Evolutionary conservation across 768 basidiomycete genomes (phyloP), one percentile per base, ranked within the genome.

Genomic region (Suillus sp.): DNA sequence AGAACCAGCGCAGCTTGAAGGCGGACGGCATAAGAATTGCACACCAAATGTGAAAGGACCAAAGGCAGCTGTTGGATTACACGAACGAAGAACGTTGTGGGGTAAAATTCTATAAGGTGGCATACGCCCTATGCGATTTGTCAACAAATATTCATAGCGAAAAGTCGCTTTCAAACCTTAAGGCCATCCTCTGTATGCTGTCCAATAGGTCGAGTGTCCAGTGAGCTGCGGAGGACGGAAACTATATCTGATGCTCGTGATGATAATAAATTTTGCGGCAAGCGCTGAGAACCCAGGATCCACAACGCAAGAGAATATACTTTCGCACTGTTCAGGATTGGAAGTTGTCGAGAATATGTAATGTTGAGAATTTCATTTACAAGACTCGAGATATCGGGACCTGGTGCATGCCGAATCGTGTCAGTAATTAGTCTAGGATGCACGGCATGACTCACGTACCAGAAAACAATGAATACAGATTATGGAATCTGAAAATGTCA

Each of bases 251-350:
- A 51, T 45, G 67, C 74, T 10, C 71, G 70, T 50, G 74, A 70
- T 22, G 56, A 60, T 43, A 88, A 65, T n/a, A 82, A 66, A 11
- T 69, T 64, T 4, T 62, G n/a, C 2, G 86, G 83, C 10, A 89
- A 75, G 51, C 75, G 77, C 64, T 87, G 83, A 35, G 72, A 76
- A 64, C 80, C 78, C 50, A 91, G 72, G 22, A 80, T 78, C 79
- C 81, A 87, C 22, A 83, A 66, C 25, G 82, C 78, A 32, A 87
- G 73, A 11, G 79, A 77, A 63, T 77, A 75, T 9, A 79, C 82
- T 69, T 85, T 86, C 16, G 72, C 68, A 20, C 78, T 72, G 60
- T 79, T 80, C 3, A 78, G 75, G 5, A 76, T 72, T 0, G 81
- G 77, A 2, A 84, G 64, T 11, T 59, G 66, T 4, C 66, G 66